Evolutionary conservation across 495 filamentous ascomycete species (phyloP).

Genomic region (Evansstolkia leycettana): DNA sequence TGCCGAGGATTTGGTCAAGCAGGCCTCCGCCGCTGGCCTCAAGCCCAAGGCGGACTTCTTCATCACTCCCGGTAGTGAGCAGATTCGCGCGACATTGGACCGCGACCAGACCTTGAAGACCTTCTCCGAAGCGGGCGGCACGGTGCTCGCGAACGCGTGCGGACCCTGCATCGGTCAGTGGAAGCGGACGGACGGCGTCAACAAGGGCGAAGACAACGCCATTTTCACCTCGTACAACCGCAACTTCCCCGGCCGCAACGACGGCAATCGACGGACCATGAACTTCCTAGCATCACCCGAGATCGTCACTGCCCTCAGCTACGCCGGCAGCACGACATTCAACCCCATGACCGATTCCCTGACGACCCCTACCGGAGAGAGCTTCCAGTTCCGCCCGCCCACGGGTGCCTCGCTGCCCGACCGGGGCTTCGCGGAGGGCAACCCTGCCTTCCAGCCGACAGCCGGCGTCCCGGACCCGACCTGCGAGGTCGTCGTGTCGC

Average conservation of each 20-base stretch:
- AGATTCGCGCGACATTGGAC: conserved; percentile 87
- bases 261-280: conserved; percentile 92
- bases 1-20: conserved; percentile 81
- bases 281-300: conserved; percentile 97
- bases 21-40: conserved; percentile 73
- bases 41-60: conserved; percentile 87
- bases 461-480: conserved; percentile 54
- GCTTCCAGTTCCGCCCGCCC: conserved; percentile 81
- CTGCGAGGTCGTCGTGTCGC: conserved; percentile 61
- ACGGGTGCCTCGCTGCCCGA: conserved; percentile 63
- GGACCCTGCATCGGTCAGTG: conserved; percentile 94
- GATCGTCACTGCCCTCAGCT: conserved; percentile 90
- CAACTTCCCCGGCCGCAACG: conserved; percentile 95
- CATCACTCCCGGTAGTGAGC: conserved; percentile 91
- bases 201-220: conserved; percentile 81
- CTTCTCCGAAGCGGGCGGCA: conserved; percentile 79
- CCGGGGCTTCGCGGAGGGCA: conserved; percentile 69
- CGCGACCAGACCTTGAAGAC: conserved; percentile 73
- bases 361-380: conserved; percentile 63
- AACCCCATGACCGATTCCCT: conserved; percentile 88
- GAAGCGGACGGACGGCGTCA: conserved; percentile 75
- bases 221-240: conserved; percentile 97
- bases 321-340: conserved; percentile 86
- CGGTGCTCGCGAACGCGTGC: conserved; percentile 88
- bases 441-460: conserved; percentile 60